Conservation (phyloP, 495 filamentous ascomycete species). For the Parathielavia appendiculata region DNA sequence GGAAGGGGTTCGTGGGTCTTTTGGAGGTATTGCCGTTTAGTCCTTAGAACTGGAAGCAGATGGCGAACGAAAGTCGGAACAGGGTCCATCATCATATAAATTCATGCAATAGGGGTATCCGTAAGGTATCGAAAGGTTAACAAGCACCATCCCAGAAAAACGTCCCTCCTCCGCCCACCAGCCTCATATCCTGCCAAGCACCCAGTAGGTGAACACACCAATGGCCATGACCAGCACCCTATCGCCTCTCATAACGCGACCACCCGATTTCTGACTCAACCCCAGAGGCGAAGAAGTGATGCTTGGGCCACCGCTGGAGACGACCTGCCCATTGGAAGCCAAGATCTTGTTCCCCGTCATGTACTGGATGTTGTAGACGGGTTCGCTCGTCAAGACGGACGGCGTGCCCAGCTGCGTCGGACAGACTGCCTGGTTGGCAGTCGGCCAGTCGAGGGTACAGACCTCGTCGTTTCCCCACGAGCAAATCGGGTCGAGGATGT, state of each 20-base stretch:
- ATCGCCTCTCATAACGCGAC: not conserved
- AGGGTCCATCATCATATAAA: slow-evolving; percentile 6
- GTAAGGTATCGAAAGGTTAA: too few relatives aligned
- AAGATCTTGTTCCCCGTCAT: slow-evolving; percentile 38
- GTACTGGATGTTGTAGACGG: slow-evolving; percentile 48
- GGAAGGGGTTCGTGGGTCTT: too few relatives aligned
- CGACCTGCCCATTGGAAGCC: slow-evolving; percentile 35
- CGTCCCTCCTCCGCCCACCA: not conserved
- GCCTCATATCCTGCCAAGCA: slow-evolving; percentile 8
- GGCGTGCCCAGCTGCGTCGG: slow-evolving; percentile 37
- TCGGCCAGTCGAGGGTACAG: slow-evolving; percentile 44
- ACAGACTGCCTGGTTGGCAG: slow-evolving; percentile 42
- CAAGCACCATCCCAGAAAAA: slow-evolving; percentile 7
- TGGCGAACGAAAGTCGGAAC: not conserved
- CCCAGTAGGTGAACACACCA: slow-evolving; percentile 8
- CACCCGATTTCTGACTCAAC: slow-evolving; percentile 4
- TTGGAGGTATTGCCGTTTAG: too few relatives aligned
- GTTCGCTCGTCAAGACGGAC: slow-evolving; percentile 28
- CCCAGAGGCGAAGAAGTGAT: not conserved
- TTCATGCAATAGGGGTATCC: slow-evolving; percentile 15
- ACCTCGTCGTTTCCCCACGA: slow-evolving; percentile 42
- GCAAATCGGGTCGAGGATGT: slow-evolving; percentile 43
- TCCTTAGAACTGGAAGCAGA: not conserved
- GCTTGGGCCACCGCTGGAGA: slow-evolving; percentile 15
- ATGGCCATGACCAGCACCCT: not conserved